A percentile compares a stretch with the other conserved stretches of the same genome.
Conservation (phyloP, 2,329 filamentous ascomycete species). For the Fusarium newnesense region DNA sequence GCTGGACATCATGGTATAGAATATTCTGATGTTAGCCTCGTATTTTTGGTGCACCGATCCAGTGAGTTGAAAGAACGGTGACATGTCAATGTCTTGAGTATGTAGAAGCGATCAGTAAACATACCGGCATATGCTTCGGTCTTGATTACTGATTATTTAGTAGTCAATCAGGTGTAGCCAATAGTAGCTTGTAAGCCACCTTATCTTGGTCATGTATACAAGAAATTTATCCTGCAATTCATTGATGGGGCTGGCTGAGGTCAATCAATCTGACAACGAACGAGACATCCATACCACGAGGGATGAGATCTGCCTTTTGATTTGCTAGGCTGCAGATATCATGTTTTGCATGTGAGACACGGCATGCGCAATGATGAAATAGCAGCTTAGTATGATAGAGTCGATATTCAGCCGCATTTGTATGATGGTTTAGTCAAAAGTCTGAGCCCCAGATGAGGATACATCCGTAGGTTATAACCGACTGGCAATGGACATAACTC, state of each 20-base stretch:
- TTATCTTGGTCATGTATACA: not conserved
- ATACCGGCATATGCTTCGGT: rapidly evolving
- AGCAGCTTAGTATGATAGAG: not conserved
- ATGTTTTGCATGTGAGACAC: not conserved
- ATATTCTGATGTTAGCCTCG: not conserved
- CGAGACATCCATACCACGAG: not conserved
- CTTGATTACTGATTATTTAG: too few relatives aligned
- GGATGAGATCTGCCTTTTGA: rapidly evolving
- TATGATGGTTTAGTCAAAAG: rapidly evolving
- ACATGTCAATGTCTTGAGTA: rapidly evolving
- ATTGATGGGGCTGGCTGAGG: too few relatives aligned
- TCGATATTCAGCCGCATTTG: too few relatives aligned
- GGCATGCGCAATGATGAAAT: not conserved
- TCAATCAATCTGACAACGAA: not conserved
- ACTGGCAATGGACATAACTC: not conserved
- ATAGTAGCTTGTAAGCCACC: not conserved
- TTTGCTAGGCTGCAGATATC: not conserved
- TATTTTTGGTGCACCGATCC: too few relatives aligned
- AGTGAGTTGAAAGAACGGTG: rapidly evolving
- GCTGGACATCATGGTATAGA: not conserved
- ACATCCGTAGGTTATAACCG: not conserved
- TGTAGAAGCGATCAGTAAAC: not conserved
- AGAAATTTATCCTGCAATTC: not conserved
- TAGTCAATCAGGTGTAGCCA: rapidly evolving
- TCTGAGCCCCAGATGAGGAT: not conserved